Percentiles rank a stretch among this genome's conserved stretches.
Evolutionary conservation across 148 eudicot species (phyloP).

Genomic region (Heliamphora exappendiculata): DNA sequence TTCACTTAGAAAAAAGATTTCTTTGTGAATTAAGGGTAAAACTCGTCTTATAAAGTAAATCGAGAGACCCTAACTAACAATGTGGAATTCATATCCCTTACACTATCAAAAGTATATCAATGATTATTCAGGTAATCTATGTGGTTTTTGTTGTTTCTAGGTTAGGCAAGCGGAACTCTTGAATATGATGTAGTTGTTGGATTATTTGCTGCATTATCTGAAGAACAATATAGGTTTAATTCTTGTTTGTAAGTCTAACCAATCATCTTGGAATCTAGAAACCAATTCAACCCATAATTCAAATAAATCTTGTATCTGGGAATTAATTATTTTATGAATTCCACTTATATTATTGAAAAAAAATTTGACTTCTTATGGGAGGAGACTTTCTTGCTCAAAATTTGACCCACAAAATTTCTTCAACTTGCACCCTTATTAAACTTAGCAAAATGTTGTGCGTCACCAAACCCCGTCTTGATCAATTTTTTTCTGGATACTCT

Average conservation of each 20-base stretch:
- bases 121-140: neutral
- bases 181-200: neutral
- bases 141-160: neutral
- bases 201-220: neutral
- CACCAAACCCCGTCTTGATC: neutral
- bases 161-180: neutral
- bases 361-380: neutral
- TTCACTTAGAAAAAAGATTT: neutral
- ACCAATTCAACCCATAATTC: no score
- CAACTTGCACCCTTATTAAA: neutral
- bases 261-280: neutral
- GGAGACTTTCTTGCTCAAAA: neutral
- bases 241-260: neutral
- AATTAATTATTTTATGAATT: neutral
- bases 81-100: no score
- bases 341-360: neutral
- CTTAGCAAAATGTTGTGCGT: neutral
- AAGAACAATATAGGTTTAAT: neutral
- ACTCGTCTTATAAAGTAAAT: neutral
- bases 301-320: neutral
- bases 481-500: neutral
- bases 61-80: no score
- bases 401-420: neutral
- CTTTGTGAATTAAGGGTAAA: no score
- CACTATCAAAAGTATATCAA: neutral